phyloP scores from a whole-genome alignment of 1,284 basidiomycete species.

The Cronartium ribicola region DNA sequence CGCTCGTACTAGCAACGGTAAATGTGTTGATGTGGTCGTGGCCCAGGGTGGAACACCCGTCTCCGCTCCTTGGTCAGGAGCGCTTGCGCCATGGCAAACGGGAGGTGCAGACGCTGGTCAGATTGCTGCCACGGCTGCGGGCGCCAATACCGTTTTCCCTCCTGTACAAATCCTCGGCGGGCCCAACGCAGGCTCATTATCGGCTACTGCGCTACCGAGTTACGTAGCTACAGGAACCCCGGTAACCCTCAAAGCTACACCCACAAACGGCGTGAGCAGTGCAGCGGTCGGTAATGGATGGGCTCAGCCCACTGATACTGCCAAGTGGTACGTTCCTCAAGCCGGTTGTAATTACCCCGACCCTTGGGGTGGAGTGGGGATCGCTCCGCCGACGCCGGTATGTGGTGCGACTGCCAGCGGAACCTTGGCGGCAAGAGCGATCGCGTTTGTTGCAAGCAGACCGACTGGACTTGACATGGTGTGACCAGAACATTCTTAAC shows the following conservation, averaged over 20 bases:
- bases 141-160: constrained; percentile 25
- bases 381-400: constrained; percentile 34
- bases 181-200: constrained; percentile 14
- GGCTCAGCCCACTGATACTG: constrained; percentile 27
- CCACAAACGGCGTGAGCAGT: constrained; percentile 2
- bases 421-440: too few relatives aligned
- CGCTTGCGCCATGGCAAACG: constrained; percentile 29
- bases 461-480: too few relatives aligned
- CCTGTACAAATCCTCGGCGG: constrained; percentile 27
- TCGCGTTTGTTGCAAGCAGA: too few relatives aligned
- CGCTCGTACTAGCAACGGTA: constrained; percentile 40
- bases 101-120: constrained; percentile 27
- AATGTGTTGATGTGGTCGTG: constrained; percentile 24
- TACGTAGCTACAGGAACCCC: constrained; percentile 26
- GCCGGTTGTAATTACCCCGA: constrained; percentile 37
- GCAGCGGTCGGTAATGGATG: constrained; percentile 19
- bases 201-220: constrained; percentile 7
- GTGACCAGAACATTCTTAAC: too few relatives aligned
- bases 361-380: constrained; percentile 38
- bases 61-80: not conserved
- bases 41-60: constrained; percentile 29
- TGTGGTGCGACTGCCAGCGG: constrained; percentile 10
- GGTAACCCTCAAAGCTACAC: constrained; percentile 26
- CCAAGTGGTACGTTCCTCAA: constrained; percentile 27
- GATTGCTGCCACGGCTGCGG: constrained; percentile 12